A percentile compares a stretch with the other conserved stretches of the same genome.
Conservation (phyloP, 2,329 filamentous ascomycete genomes). For the Colletotrichum graminicola region DNA sequence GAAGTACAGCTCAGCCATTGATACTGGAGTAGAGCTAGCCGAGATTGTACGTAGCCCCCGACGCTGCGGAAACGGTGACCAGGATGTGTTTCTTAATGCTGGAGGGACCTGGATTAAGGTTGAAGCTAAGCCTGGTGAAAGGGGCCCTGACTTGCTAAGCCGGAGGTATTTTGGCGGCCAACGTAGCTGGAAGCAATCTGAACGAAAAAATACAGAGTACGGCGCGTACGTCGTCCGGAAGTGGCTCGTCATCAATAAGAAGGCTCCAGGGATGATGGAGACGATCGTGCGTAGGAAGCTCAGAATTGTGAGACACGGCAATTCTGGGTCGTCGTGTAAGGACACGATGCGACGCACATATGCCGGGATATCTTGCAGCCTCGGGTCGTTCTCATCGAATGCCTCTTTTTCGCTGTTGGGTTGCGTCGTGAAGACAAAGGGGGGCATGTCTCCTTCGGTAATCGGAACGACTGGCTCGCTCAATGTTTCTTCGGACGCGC, state of each 20-base stretch:
- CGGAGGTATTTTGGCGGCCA: constrained; percentile 63
- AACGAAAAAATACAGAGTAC: constrained; percentile 52
- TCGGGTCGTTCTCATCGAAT: constrained; percentile 61
- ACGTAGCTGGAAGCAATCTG: constrained; percentile 69
- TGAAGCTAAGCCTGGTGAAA: constrained; percentile 62
- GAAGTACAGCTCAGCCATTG: constrained; percentile 69
- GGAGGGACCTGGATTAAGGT: constrained; percentile 59
- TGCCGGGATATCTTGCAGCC: constrained; percentile 65
- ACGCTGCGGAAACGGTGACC: constrained; percentile 63
- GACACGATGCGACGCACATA: constrained; percentile 48
- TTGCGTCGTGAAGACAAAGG: constrained; percentile 43
- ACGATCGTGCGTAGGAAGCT: constrained; percentile 68
- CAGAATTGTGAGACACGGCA: constrained; percentile 68
- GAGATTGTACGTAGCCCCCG: constrained; percentile 64
- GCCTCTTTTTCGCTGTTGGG: constrained; percentile 45
- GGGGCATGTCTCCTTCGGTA: constrained; percentile 43
- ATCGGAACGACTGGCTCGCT: constrained; percentile 38
- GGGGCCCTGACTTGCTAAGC: constrained; percentile 60
- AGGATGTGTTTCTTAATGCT: constrained; percentile 63
- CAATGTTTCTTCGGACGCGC: constrained; percentile 17
- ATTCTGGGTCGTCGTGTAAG: constrained; percentile 59
- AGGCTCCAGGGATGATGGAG: constrained; percentile 67
- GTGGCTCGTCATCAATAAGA: constrained; percentile 61
- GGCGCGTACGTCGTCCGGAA: constrained; percentile 52
- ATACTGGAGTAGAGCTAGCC: constrained; percentile 36